phyloP scores from a whole-genome alignment of 2,329 filamentous ascomycete species.

The Cryphonectria nitschkei region DNA sequence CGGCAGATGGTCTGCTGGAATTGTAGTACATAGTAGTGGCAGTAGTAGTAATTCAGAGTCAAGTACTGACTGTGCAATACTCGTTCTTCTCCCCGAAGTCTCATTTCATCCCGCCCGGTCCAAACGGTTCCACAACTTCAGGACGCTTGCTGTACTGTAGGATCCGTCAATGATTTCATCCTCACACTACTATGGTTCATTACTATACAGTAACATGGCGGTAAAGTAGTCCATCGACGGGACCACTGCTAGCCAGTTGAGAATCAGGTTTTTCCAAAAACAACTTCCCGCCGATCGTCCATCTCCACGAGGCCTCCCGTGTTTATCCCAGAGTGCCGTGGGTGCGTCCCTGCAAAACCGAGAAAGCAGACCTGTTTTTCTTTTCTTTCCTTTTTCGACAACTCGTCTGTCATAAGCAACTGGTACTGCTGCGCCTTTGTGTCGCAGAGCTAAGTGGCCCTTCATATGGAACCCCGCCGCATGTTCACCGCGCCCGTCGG shows the following conservation, averaged over 20 bases:
- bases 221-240: no score
- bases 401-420: neutral
- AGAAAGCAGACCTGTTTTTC: neutral
- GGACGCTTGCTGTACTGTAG: neutral
- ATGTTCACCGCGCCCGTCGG: slow-evolving; percentile 1
- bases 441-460: neutral
- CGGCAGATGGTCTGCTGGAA: neutral
- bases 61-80: neutral
- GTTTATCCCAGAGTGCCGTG: neutral
- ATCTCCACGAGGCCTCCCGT: neutral
- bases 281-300: neutral
- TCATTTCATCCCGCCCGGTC: neutral
- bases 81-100: neutral
- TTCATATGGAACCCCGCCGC: neutral
- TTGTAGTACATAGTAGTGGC: no score
- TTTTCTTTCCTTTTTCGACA: neutral
- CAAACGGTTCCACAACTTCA: neutral
- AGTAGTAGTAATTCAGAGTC: neutral
- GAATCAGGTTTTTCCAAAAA: slow-evolving; percentile 1
- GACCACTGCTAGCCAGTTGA: neutral
- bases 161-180: neutral
- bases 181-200: neutral
- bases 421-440: neutral
- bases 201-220: neutral
- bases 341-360: no score